These are phyloP conservation scores for Fusarium virguliforme DNA, from an alignment of 2,329 filamentous ascomycete species.

Conservation along the genomic window DNA sequence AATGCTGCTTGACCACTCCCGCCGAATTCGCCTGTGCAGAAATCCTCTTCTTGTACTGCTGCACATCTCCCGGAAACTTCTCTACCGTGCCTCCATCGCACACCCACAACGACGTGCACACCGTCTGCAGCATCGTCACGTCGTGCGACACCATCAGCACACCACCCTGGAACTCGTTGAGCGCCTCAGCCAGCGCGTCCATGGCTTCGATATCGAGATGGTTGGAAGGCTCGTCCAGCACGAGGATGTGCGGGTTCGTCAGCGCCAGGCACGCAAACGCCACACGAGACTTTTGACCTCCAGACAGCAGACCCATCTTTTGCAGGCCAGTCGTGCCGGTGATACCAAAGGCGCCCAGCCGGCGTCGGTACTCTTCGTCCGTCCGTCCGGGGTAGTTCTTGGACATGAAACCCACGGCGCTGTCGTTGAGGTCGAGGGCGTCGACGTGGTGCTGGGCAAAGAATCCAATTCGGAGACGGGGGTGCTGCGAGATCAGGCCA, in stretches of 20 bases:
- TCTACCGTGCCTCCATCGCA: slow-evolving; percentile 95
- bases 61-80: slow-evolving; percentile 95
- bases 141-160: slow-evolving; percentile 99
- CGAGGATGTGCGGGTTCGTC: slow-evolving; percentile 95
- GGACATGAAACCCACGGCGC: slow-evolving; percentile 96
- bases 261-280: slow-evolving; percentile 97
- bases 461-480: slow-evolving; percentile 92
- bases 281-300: slow-evolving; percentile 98
- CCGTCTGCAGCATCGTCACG: slow-evolving; percentile 97
- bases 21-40: slow-evolving; percentile 88
- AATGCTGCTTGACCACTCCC: slow-evolving; percentile 84
- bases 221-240: slow-evolving; percentile 98
- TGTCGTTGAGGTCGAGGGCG: slow-evolving; percentile 89
- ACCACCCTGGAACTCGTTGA: slow-evolving; percentile 91
- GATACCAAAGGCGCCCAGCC: slow-evolving; percentile 90
- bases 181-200: slow-evolving; percentile 90
- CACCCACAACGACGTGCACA: slow-evolving; percentile 96
- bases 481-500: slow-evolving; percentile 89
- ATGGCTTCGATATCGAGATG: slow-evolving; percentile 99
- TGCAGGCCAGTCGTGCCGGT: slow-evolving; percentile 97
- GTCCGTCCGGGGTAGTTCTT: slow-evolving; percentile 90
- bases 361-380: slow-evolving; percentile 96
- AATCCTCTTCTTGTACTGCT: slow-evolving; percentile 98
- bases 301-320: slow-evolving; percentile 93
- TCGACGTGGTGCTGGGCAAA: slow-evolving; percentile 99